Evolutionary conservation across 2,329 filamentous ascomycete species (phyloP).

Genomic region (Penicillium psychrosexuale): DNA sequence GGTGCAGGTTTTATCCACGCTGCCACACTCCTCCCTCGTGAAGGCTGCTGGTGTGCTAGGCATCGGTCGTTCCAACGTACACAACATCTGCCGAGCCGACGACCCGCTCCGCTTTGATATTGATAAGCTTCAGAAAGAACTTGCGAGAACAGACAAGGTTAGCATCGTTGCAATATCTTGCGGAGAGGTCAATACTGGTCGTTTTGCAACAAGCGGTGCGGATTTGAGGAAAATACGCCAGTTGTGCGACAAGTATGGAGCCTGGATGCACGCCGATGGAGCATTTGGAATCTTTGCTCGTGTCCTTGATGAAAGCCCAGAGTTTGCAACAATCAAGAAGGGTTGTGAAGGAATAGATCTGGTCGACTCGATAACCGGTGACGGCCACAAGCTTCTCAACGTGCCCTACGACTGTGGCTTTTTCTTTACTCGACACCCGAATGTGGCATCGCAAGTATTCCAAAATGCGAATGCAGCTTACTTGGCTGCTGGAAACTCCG

Average conservation of each 20-base stretch:
- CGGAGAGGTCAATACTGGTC: slow-evolving; percentile 86
- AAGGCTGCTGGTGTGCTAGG: slow-evolving; percentile 84
- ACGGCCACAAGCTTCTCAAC: slow-evolving; percentile 90
- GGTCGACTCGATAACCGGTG: slow-evolving; percentile 81
- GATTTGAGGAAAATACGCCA: slow-evolving; percentile 63
- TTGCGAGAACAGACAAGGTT: slow-evolving; percentile 55
- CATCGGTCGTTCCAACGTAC: slow-evolving; percentile 67
- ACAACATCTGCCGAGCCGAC: slow-evolving; percentile 49
- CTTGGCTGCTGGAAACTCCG: slow-evolving; percentile 48
- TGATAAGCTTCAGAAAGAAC: slow-evolving; percentile 58
- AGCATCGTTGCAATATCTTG: slow-evolving; percentile 78
- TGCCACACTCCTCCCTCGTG: slow-evolving; percentile 76
- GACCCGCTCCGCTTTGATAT: slow-evolving; percentile 71
- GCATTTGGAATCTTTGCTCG: slow-evolving; percentile 84
- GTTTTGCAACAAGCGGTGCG: slow-evolving; percentile 64
- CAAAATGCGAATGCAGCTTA: slow-evolving; percentile 85
- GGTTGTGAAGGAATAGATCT: slow-evolving; percentile 67
- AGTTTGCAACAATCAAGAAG: slow-evolving; percentile 55
- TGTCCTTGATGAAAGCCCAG: slow-evolving; percentile 54
- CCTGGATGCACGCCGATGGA: slow-evolving; percentile 89
- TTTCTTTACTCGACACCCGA: slow-evolving; percentile 69
- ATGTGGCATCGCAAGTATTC: slow-evolving; percentile 63
- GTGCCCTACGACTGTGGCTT: slow-evolving; percentile 93
- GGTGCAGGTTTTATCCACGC: slow-evolving; percentile 75
- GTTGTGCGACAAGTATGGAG: slow-evolving; percentile 68